A percentile compares a stretch with the other conserved stretches of the same genome.
Evolutionary conservation across 192 early-diverging fungal species (phyloP).

Genomic region (Coemansia sp.): DNA sequence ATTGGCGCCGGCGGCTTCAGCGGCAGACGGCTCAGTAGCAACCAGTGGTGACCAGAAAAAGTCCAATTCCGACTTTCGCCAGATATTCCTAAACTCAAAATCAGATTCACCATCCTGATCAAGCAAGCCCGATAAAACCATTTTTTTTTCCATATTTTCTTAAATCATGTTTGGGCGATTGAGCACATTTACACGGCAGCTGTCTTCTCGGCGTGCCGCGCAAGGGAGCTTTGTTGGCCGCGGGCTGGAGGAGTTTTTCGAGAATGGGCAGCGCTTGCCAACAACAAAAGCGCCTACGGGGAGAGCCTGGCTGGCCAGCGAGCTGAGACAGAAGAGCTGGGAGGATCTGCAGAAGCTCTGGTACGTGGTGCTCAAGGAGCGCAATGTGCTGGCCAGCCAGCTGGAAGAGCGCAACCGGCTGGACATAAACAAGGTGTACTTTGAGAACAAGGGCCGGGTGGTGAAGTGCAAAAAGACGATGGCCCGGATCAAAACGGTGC

Average conservation of each 20-base stretch:
- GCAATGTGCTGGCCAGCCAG: conserved; percentile 76
- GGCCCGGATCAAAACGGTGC: conserved; percentile 78
- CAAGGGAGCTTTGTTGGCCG: conserved; percentile 54
- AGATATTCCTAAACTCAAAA: conserved; percentile 12
- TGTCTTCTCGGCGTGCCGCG: conserved; percentile 41
- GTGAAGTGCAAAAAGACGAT: conserved; percentile 81
- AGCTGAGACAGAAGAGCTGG: conserved; percentile 90
- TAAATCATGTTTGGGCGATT: conserved; percentile 32
- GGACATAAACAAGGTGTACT: conserved; percentile 54
- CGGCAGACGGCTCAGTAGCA: neutral
- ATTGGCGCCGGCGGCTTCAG: neutral
- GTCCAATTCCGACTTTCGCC: conserved; percentile 41
- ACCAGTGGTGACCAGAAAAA: neutral
- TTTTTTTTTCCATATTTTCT: conserved; percentile 1
- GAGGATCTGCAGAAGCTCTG: conserved; percentile 97
- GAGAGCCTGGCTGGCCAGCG: conserved; percentile 83
- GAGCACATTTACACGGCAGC: conserved; percentile 24
- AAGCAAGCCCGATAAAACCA: neutral
- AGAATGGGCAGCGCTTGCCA: conserved; percentile 56
- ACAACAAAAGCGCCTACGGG: conserved; percentile 56
- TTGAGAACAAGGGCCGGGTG: conserved; percentile 61
- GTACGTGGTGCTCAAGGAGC: conserved; percentile 85
- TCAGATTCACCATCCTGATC: neutral
- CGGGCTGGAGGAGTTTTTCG: conserved; percentile 66
- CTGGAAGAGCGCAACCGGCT: conserved; percentile 64